Conservation (phyloP, 768 basidiomycete species). For the Epithele typhae region DNA sequence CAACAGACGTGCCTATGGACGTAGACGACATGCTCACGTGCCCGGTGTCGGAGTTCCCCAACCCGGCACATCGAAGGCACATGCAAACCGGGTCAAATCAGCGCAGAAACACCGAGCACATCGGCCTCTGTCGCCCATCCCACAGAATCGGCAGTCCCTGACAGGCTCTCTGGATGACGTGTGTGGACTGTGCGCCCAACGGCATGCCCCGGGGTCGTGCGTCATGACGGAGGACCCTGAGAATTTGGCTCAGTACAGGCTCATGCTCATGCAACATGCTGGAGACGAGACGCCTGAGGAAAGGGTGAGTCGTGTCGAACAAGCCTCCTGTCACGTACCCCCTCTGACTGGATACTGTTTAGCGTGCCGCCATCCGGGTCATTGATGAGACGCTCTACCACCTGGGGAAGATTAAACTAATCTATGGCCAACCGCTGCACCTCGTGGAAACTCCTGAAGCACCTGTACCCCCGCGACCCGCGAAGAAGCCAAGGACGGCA, state of each 20-base stretch:
- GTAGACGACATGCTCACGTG: conserved; percentile 9
- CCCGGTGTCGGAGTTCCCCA: neutral
- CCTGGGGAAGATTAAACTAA: conserved; percentile 52
- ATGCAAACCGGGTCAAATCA: neutral
- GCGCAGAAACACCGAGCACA: neutral
- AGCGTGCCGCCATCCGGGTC: conserved; percentile 62
- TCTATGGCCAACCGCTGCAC: conserved; percentile 61
- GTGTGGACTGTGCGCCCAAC: conserved; percentile 62
- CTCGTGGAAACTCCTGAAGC: conserved; percentile 37
- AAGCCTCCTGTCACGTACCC: neutral
- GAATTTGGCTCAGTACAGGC: conserved; percentile 65
- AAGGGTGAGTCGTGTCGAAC: conserved; percentile 40
- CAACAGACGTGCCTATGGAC: conserved; percentile 6
- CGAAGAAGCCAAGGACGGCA: conserved; percentile 16
- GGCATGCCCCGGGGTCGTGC: conserved; percentile 56
- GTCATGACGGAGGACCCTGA: conserved; percentile 61
- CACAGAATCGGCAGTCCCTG: conserved; percentile 1
- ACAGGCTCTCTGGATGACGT: conserved; percentile 4
- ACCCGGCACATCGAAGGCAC: no score
- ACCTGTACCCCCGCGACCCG: conserved; percentile 8
- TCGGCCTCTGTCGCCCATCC: neutral
- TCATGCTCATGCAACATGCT: conserved; percentile 58
- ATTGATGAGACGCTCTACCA: conserved; percentile 62
- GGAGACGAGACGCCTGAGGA: conserved; percentile 64
- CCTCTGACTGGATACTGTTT: conserved; percentile 10